Percentiles rank a stretch among this genome's conserved stretches.
Evolutionary conservation across 176 grass and related monocot species (phyloP).

Genomic region (Areca catechu): DNA sequence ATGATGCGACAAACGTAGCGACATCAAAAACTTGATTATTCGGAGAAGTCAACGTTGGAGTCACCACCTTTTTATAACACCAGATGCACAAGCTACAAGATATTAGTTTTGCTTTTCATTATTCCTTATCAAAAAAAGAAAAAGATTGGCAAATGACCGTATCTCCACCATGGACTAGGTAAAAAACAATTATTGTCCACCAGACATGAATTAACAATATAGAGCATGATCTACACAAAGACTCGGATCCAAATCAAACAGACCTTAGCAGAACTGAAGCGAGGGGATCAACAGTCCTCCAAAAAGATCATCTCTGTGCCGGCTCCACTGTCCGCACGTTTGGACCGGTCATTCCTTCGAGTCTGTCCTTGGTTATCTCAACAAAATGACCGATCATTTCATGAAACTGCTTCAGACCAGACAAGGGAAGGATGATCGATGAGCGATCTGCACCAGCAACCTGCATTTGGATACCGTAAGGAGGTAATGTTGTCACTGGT

Average conservation of each 20-base stretch:
- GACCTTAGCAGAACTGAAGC: slow-evolving; percentile 5
- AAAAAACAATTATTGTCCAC: slow-evolving; percentile 12
- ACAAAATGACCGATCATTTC: slow-evolving; percentile 99
- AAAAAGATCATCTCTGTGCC: slow-evolving; percentile 63
- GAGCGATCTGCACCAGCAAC: slow-evolving; percentile 92
- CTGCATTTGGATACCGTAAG: slow-evolving; percentile 26
- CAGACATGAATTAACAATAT: slow-evolving; percentile 1
- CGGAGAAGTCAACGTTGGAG: no score
- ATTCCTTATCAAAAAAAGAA: no score
- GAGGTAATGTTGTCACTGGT: neutral
- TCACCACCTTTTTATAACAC: no score
- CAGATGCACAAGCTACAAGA: no score
- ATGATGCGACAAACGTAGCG: no score
- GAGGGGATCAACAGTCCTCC: no score
- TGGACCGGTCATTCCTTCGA: slow-evolving; percentile 70
- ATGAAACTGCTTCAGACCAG: slow-evolving; percentile 95
- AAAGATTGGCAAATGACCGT: no score
- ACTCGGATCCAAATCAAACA: slow-evolving; percentile 3
- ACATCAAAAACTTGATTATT: no score
- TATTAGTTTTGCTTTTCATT: no score
- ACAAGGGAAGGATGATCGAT: slow-evolving; percentile 92
- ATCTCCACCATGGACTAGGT: no score
- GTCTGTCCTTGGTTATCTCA: slow-evolving; percentile 95
- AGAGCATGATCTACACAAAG: neutral
- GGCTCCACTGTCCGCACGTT: slow-evolving; percentile 73